Evolutionary conservation across 164 flowering plant genomes (phyloP), one percentile per base, ranked within the genome.

Genomic region (Aristolochia californica): DNA sequence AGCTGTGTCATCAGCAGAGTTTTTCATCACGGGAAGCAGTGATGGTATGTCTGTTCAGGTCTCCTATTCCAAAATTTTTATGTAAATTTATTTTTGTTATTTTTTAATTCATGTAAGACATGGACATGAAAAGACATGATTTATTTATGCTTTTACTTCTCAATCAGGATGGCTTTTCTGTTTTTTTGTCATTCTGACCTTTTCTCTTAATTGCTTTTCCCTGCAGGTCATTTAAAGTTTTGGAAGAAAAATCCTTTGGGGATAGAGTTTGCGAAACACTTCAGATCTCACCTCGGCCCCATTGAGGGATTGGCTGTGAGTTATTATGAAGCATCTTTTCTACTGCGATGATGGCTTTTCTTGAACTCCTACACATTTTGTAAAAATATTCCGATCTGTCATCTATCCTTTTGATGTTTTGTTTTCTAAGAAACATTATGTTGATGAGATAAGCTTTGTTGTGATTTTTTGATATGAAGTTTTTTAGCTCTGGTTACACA

Each of bases 191-290:
- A 14, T 26, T 53, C 9, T 53, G 56, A 26, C n/a, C 24, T 15
- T 25, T 53, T 13, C 2, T 53, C 7, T 28, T 2, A 28, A 2
- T 28, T 2, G 4, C 7, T 28, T 25, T 13, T 5, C n/a, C 7
- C 2, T 26, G 24, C 60, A 93, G 99, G 99, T 58, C 97, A 93
- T 66, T 69, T 93, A 74, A 93, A 93, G 68, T 93, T 93, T 72
- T 89, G 99, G 99, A 93, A 89, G 88, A 93, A 93, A 67, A 93
- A 81, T 67, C 53, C 87, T 30, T 12, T 70, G 48, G 99, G 95
- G 34, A 84, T 93, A 62, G 99, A 93, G 77, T 93, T 93, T 72
- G 99, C 99, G 34, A 93, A 93, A 68, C 99, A 93, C 77, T 93
- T 89, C 71, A 78, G 96, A 67, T 85, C 99, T 44, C 99, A 93